Evolutionary conservation across 1,139 yeast species (phyloP).

Genomic region (Komagataea norvegica): DNA sequence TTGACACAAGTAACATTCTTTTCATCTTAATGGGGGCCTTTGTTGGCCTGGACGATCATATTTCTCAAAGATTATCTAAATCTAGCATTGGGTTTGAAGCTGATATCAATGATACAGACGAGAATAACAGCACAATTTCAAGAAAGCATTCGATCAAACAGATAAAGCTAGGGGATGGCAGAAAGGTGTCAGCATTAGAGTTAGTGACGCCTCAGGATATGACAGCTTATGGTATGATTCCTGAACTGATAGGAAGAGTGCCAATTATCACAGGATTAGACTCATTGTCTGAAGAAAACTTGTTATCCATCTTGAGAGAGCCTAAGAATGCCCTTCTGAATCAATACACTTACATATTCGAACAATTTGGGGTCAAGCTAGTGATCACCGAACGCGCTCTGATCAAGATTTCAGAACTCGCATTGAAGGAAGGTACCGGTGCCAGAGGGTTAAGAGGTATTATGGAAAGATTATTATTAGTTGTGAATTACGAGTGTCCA

Average conservation of each 20-base stretch:
- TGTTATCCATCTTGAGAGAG: slow-evolving; percentile 43
- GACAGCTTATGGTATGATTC: slow-evolving; percentile 45
- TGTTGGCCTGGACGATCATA: slow-evolving; percentile 45
- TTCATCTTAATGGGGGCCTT: slow-evolving; percentile 55
- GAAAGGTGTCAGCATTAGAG: slow-evolving; percentile 36
- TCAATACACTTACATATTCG: slow-evolving; percentile 46
- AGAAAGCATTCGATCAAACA: slow-evolving; percentile 27
- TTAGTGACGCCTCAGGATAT: slow-evolving; percentile 44
- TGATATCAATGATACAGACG: slow-evolving; percentile 15
- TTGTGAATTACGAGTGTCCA: slow-evolving; percentile 51
- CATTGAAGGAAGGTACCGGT: slow-evolving; percentile 47
- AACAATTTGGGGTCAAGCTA: slow-evolving; percentile 43
- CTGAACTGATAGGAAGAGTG: slow-evolving; percentile 50
- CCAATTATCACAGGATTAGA: slow-evolving; percentile 45
- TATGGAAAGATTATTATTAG: slow-evolving; percentile 43
- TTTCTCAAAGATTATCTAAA: slow-evolving; percentile 33
- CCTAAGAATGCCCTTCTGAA: slow-evolving; percentile 47
- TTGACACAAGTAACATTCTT: slow-evolving; percentile 47
- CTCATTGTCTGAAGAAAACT: slow-evolving; percentile 38
- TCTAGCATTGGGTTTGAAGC: slow-evolving; percentile 24
- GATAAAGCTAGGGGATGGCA: slow-evolving; percentile 32
- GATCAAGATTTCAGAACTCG: slow-evolving; percentile 39
- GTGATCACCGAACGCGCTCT: slow-evolving; percentile 43
- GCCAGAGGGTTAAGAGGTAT: slow-evolving; percentile 51
- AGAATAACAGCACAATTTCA: slow-evolving; percentile 7